Evolutionary conservation across 257 asterid species (phyloP), one percentile per base, ranked within the genome.

Genomic region (Sherardia arvensis): DNA sequence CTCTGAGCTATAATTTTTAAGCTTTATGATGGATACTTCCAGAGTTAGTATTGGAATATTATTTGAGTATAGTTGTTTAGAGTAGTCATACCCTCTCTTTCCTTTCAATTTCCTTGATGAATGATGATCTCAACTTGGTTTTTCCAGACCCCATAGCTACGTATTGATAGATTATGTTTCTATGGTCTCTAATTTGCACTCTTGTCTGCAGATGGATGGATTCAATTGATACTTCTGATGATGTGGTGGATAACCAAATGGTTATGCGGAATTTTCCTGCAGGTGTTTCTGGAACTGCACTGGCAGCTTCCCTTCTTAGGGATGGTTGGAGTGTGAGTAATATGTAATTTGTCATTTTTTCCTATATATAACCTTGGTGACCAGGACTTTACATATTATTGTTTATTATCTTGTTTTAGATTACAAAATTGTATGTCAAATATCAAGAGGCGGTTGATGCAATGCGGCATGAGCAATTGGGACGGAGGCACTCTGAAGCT

Each of bases 371-470:
- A 20, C 51, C 63, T 27, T 9, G 26, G 17, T 65, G 36, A 8
- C 14, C 8, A 8, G 26, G 66, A 15, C 18, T 40, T 22, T 11
- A 1, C 14, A 38, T 40, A 2, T 34, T 15, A 43, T 22, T 5
- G 29, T 17, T 18, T n/a, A 43, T 28, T 36, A 9, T 34, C 48
- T 57, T 74, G 14, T 75, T 77, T n/a, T 58, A 89, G 97, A 83
- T 92, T 75, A 91, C 85, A 25, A 87, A 87, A 73, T 71, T 92
- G 74, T 92, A 92, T 72, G 64, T 79, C 68, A 89, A 87, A 75
- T 92, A 87, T 75, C 97, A 92, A 82, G 99, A 92, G 85, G 90
- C 90, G 70, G 84, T 84, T 71, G 97, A 92, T 68, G 97, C 99
- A 36, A 72, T 90, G 67, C 80, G 84, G 5, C 99, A 92, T 68